Base-by-base conservation (phyloP, 1,139 yeast species). In the Taphrina betulina region DNA sequence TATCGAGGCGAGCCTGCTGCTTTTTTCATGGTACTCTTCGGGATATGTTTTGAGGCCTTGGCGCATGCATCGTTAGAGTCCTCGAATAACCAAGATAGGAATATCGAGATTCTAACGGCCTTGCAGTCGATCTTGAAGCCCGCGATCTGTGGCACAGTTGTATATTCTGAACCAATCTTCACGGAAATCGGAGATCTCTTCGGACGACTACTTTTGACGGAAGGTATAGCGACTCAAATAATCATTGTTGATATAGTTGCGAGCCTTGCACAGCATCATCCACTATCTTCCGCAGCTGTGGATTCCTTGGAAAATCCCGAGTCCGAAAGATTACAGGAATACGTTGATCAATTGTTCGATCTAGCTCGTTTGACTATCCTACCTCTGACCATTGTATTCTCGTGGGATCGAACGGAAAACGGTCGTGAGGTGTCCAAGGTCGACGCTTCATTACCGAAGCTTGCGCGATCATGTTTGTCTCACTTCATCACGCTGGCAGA, bases 311-410 rank as follows among this genome's bases (percentile, higher is more conserved):
- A 53, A 23, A 54, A 28, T 38, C 57, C 33, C 31, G 53, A 29
- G 20, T 55, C 37, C 65, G 68, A 68, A 42, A 72, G 73, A 36
- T 70, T 81, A 23, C 77, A 78, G 19, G 77, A 76, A 31, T 80
- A 81, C 46, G 83, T 85, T 58, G 95, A 86, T 63, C 88, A 86
- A 64, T 71, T 87, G 51, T 87, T 89, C 67, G 96, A 90, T 66
- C 73, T 90, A 34, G 72, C 88, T 43, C 75, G 95, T 62, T 76
- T 89, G n/a, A 79, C 79, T 17, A 76, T 85, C 75, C 73, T 83
- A 26, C 83, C 88, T 0, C 71, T 87, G 14, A 77, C 82, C 40
- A 71, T 85, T 34, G 90, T 94, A 8, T 80, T 82, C 58, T 71
- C 84, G 58, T 75, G 78, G 57, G 76, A 74, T 50, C 53, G 3